Evolutionary conservation across 352 stramenopile genomes (phyloP).

Genomic region (Phytophthora sp.): DNA sequence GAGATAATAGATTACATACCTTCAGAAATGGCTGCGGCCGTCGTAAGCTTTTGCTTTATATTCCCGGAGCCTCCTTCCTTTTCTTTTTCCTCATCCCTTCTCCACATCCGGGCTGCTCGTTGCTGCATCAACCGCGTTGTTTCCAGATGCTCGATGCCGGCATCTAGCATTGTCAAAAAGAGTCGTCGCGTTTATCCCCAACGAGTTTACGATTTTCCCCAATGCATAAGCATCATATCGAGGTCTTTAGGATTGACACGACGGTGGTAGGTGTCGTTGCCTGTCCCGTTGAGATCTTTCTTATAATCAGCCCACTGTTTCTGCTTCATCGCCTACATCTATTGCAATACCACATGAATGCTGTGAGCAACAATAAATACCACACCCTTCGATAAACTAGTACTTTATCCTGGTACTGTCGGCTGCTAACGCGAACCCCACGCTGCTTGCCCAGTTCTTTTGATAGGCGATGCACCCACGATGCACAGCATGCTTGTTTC

Average conservation of each 20-base stretch:
- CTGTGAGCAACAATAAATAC: neutral
- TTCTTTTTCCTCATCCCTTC: too few relatives aligned
- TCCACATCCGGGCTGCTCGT: neutral
- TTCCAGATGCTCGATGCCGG: neutral
- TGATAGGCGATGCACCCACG: neutral
- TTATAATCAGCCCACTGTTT: constrained; percentile 8
- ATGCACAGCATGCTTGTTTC: neutral
- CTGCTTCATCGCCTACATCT: constrained; percentile 13
- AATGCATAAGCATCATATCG: constrained; percentile 5
- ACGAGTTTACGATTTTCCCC: too few relatives aligned
- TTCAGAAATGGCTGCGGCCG: too few relatives aligned
- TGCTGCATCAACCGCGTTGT: neutral
- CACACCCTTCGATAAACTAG: too few relatives aligned
- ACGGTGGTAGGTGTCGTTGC: constrained; percentile 1
- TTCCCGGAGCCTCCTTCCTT: too few relatives aligned
- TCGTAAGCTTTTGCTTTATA: too few relatives aligned
- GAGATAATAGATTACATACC: too few relatives aligned
- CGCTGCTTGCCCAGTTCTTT: constrained; percentile 10
- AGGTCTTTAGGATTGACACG: neutral
- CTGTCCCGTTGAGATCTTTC: neutral
- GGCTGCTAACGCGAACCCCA: constrained; percentile 5
- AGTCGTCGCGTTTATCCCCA: neutral
- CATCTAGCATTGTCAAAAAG: constrained; percentile 3
- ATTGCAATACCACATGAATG: too few relatives aligned
- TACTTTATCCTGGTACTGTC: constrained; percentile 10